phyloP scores from a whole-genome alignment of 257 asterid species.

The Ilex aquifolium region DNA sequence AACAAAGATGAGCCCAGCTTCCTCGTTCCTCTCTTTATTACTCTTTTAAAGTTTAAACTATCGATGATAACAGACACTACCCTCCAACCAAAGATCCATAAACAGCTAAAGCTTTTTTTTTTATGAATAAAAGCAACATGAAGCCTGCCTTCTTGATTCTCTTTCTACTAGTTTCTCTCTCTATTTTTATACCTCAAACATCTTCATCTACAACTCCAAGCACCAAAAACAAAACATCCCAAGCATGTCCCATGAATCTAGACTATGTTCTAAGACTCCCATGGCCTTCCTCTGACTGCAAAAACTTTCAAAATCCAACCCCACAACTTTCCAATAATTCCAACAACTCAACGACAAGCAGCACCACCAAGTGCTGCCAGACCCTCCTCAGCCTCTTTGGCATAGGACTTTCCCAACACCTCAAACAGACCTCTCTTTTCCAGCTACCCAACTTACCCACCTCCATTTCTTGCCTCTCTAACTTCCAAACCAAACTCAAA shows the following conservation, averaged over 20 bases:
- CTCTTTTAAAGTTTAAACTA: too few species aligned
- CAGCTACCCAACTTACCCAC: constrained; percentile 50
- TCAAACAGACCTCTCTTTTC: constrained; percentile 51
- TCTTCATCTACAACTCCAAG: constrained; percentile 6
- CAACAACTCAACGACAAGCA: constrained; percentile 1
- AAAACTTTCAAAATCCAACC: constrained; percentile 4
- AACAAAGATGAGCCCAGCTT: too few species aligned
- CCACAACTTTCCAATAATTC: constrained; percentile 17
- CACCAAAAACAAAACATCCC: constrained; percentile 13
- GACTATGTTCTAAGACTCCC: constrained; percentile 54
- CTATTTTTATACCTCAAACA: constrained; percentile 10
- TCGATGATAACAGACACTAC: too few species aligned
- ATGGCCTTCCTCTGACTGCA: constrained; percentile 66
- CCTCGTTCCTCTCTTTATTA: too few species aligned
- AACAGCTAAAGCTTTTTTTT: too few species aligned
- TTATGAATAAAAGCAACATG: constrained; percentile 9
- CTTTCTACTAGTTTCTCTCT: constrained; percentile 17
- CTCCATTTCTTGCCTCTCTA: constrained; percentile 63
- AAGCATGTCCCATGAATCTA: constrained; percentile 64
- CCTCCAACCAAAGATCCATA: too few species aligned
- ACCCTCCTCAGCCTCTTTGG: constrained; percentile 68
- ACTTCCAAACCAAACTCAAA: constrained; percentile 52
- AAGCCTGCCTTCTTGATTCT: constrained; percentile 27
- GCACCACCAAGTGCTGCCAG: constrained; percentile 43
- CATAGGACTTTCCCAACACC: constrained; percentile 47